These are phyloP conservation scores for Cornus suecica DNA, from an alignment of 148 eudicot genomes.

Conservation along the genomic window DNA sequence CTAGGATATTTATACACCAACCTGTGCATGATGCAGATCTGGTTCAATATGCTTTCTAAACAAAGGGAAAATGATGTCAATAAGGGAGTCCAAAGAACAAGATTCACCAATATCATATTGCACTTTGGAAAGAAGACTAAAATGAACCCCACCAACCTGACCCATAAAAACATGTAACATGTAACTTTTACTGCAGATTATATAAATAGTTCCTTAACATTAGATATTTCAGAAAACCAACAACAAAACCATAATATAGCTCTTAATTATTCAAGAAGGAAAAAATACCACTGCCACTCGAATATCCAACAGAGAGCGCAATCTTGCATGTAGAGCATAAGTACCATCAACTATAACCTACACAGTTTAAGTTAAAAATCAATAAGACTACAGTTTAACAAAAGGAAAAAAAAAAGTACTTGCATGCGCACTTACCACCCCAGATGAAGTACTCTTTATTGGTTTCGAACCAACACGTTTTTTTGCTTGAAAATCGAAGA, in stretches of 20 bases:
- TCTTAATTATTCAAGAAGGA: background rate
- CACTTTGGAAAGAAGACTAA: slow-evolving; percentile 98
- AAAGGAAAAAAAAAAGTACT: background rate
- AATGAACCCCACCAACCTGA: slow-evolving; percentile 99
- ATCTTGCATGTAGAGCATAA: slow-evolving; percentile 90
- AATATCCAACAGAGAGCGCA: slow-evolving; percentile 94
- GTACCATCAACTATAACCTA: slow-evolving; percentile 99
- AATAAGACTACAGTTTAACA: background rate
- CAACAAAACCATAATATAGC: background rate
- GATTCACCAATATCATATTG: slow-evolving; percentile 97
- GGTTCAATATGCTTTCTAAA: slow-evolving; percentile 98
- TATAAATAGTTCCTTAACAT: background rate
- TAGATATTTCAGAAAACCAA: background rate
- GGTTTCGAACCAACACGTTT: slow-evolving; percentile 58
- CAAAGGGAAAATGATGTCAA: slow-evolving; percentile 96
- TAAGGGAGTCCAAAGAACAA: slow-evolving; percentile 85
- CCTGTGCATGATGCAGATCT: slow-evolving; percentile 99
- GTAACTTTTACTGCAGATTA: background rate
- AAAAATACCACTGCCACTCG: slow-evolving; percentile 96
- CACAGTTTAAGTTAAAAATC: slow-evolving; percentile 13
- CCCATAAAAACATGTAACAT: background rate
- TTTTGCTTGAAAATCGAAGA: slow-evolving; percentile 89
- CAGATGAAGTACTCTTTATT: slow-evolving; percentile 67
- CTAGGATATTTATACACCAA: slow-evolving; percentile 20
- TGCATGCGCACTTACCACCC: slow-evolving; percentile 65